These are phyloP conservation scores for Fusarium napiforme DNA, from an alignment of 2,329 filamentous ascomycete species.

Conservation along the genomic window DNA sequence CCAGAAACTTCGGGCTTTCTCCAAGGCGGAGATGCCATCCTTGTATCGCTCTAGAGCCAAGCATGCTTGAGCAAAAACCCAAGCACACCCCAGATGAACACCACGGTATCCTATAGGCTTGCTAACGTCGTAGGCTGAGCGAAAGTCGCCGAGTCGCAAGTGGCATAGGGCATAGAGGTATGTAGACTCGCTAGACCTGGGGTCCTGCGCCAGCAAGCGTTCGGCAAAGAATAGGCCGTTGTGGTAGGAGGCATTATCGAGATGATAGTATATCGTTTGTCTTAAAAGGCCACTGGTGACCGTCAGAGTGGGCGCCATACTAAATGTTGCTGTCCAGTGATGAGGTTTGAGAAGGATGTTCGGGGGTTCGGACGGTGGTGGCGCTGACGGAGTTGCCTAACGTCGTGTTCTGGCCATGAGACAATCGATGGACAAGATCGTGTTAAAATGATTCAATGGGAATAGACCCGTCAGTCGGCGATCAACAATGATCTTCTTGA, in stretches of 20 bases:
- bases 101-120: conserved; percentile 77
- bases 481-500: conserved; percentile 11
- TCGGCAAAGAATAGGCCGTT: conserved; percentile 96
- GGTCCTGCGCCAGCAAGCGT: conserved; percentile 84
- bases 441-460: conserved; percentile 8
- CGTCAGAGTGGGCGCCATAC: conserved; percentile 65
- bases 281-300: conserved; percentile 64
- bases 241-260: conserved; percentile 89
- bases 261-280: conserved; percentile 73
- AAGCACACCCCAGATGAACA: conserved; percentile 85
- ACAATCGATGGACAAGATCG: conserved; percentile 14
- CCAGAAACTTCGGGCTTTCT: conserved; percentile 85
- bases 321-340: conserved; percentile 42
- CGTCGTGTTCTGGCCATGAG: conserved; percentile 45
- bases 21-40: conserved; percentile 84
- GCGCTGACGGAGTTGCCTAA: conserved; percentile 35
- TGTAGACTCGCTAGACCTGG: conserved; percentile 80
- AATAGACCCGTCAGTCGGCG: conserved; percentile 9
- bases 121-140: conserved; percentile 86
- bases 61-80: conserved; percentile 91
- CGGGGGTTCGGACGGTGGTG: conserved; percentile 19
- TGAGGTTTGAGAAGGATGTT: conserved; percentile 13
- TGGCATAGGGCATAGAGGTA: conserved; percentile 89
- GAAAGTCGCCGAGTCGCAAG: conserved; percentile 82
- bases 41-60: conserved; percentile 80